Percentiles rank a stretch among this genome's conserved stretches.
Evolutionary conservation across 2,329 filamentous ascomycete genomes (phyloP).

Genomic region (Pyrenophora seminiperda): DNA sequence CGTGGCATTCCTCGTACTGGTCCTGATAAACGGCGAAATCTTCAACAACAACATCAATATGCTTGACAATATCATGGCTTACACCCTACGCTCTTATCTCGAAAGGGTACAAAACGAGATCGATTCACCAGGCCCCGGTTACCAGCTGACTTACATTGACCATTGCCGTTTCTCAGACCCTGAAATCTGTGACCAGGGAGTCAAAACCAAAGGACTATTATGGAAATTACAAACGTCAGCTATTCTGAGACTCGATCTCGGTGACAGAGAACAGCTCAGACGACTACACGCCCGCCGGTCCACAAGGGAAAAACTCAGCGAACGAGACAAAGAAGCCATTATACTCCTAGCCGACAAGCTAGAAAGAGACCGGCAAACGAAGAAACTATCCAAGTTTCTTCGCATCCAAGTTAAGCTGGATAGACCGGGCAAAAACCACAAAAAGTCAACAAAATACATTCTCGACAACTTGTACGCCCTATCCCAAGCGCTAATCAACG

Average conservation of each 20-base stretch:
- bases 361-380: neutral
- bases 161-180: slow-evolving; percentile 21
- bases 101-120: slow-evolving; percentile 7
- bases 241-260: neutral
- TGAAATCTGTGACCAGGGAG: slow-evolving; percentile 7
- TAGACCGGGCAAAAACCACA: neutral
- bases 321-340: neutral
- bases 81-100: slow-evolving; percentile 9
- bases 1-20: slow-evolving; percentile 17
- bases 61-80: neutral
- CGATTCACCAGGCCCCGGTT: slow-evolving; percentile 6
- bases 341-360: slow-evolving; percentile 5
- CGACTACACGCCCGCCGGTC: neutral
- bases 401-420: slow-evolving; percentile 3
- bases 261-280: neutral
- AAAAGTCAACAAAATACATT: slow-evolving; percentile 7
- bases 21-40: slow-evolving; percentile 27
- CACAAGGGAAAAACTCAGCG: neutral
- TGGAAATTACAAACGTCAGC: slow-evolving; percentile 6
- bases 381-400: neutral
- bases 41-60: neutral
- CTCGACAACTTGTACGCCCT: slow-evolving; percentile 16
- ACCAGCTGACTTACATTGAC: slow-evolving; percentile 20
- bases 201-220: slow-evolving; percentile 18
- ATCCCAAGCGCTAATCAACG: slow-evolving; percentile 10